Base-by-base conservation (phyloP, 192 early-diverging fungal species). In the Chytriomyces confervae region DNA sequence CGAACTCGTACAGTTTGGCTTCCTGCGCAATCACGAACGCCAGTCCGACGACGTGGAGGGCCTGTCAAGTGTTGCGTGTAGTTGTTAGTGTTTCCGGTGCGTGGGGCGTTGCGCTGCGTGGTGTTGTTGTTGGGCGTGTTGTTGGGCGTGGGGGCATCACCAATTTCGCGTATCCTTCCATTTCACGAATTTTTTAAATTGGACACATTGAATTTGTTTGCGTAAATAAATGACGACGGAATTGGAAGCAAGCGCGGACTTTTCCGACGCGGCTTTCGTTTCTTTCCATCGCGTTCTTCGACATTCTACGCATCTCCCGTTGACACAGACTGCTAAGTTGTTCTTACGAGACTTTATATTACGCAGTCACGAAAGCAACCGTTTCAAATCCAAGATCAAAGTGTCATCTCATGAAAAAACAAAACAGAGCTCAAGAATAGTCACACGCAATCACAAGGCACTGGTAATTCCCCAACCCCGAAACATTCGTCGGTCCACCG, bases 11-110 rank as follows among this genome's bases (percentile, higher is more conserved):
- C 9, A 76, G 47, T 11, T 16, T 45, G 23, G 74, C 43, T 29
- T 64, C 46, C 48, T 76, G 74, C 23, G 66, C 48, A 9, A 76
- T 43, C 48, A 76, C 53, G 49, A 50, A 8, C 20, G 20, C 50
- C 43, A 76, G 63, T 10, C 74, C 74, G 11, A 76, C 36, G 13
- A 51, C 62, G 48, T 76, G 62, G 43, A 76, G 6, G 61, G 50
- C 61, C 74, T 76, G 48, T 11, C 3, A 6, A 65, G 16, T 65
- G 20, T 13, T 13, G 63, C 11, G 36, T 7, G 18, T 74, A 18
- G 11, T 4, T 5, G 36, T 18, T 46, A 63, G 43, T 63, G 20
- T 47, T 23, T 18, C 18, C 36, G 44, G 9, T 44, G 72, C 10
- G 4, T 7, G 61, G 24, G 61, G n/a, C n/a, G n/a, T n/a, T n/a